Evolutionary conservation across 495 filamentous ascomycete genomes (phyloP).

Genomic region (Choiromyces venosus): DNA sequence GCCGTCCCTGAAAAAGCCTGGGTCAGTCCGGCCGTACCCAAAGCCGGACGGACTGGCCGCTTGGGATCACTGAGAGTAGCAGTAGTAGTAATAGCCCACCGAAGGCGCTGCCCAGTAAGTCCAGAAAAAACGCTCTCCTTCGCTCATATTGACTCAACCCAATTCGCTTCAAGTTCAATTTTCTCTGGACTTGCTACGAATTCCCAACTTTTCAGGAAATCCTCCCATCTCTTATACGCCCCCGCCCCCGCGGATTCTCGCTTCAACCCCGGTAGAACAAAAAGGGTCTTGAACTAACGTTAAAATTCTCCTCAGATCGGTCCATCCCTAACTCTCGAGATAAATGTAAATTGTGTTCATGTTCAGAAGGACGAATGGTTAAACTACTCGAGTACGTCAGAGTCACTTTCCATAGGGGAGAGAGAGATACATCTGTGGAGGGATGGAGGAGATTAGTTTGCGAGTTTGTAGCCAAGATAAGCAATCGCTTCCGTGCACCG

Average conservation of each 20-base stretch:
- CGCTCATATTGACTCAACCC: neutral
- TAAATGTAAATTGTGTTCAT: neutral
- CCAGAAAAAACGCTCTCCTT: conserved; percentile 49
- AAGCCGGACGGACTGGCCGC: too few relatives aligned
- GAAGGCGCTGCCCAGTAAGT: conserved; percentile 56
- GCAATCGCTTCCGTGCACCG: neutral
- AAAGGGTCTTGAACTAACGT: neutral
- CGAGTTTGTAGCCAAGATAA: too few relatives aligned
- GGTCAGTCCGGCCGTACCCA: too few relatives aligned
- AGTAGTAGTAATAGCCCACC: conserved; percentile 56
- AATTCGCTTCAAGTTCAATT: neutral
- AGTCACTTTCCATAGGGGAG: neutral
- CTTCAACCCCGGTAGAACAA: neutral
- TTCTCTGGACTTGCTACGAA: neutral
- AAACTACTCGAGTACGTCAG: neutral
- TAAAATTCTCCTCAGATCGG: neutral
- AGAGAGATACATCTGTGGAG: neutral
- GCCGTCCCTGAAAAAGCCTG: too few relatives aligned
- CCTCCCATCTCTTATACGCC: too few relatives aligned
- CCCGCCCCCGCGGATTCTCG: neutral
- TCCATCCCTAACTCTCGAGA: neutral
- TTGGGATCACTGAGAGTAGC: too few relatives aligned
- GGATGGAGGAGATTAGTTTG: neutral
- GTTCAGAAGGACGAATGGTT: neutral
- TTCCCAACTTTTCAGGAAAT: neutral